Evolutionary conservation across 805 yeast species (phyloP).

Genomic region (Allodekkera sacchari): DNA sequence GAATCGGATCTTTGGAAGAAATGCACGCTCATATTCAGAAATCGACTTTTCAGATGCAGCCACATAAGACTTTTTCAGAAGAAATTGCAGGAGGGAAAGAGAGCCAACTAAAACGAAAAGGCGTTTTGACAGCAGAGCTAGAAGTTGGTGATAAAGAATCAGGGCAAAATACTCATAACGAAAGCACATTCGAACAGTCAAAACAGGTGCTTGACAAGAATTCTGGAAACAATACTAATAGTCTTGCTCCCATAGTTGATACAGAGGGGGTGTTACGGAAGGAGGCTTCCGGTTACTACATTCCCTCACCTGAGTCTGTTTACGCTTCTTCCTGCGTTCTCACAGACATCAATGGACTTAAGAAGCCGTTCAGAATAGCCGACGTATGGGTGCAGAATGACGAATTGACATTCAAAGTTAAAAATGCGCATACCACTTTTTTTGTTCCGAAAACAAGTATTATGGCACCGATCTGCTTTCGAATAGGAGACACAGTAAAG

Average conservation of each 20-base stretch:
- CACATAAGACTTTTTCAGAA: not conserved
- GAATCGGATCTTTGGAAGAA: constrained; percentile 1
- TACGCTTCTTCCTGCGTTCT: no score
- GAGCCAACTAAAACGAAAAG: not conserved
- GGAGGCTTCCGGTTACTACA: no score
- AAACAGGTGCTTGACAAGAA: no score
- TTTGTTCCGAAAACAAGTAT: constrained; percentile 6
- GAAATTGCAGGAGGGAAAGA: not conserved
- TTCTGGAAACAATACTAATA: no score
- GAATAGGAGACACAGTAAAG: constrained; percentile 11
- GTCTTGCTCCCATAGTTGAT: no score
- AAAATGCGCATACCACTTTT: constrained; percentile 1
- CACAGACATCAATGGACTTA: not conserved
- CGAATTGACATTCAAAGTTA: constrained; percentile 2
- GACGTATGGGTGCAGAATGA: not conserved
- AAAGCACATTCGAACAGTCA: no score
- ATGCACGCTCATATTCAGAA: not conserved
- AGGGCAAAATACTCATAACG: not conserved
- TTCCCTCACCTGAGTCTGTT: no score
- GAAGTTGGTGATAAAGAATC: constrained; percentile 3
- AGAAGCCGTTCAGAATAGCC: not conserved
- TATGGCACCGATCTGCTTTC: constrained; percentile 12
- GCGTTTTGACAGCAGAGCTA: not conserved
- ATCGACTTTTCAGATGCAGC: constrained; percentile 1
- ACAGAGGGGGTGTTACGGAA: no score